A percentile compares a stretch with the other conserved stretches of the same genome.
Evolutionary conservation across 495 filamentous ascomycete species (phyloP).

Genomic region (Rhypophila decipiens): DNA sequence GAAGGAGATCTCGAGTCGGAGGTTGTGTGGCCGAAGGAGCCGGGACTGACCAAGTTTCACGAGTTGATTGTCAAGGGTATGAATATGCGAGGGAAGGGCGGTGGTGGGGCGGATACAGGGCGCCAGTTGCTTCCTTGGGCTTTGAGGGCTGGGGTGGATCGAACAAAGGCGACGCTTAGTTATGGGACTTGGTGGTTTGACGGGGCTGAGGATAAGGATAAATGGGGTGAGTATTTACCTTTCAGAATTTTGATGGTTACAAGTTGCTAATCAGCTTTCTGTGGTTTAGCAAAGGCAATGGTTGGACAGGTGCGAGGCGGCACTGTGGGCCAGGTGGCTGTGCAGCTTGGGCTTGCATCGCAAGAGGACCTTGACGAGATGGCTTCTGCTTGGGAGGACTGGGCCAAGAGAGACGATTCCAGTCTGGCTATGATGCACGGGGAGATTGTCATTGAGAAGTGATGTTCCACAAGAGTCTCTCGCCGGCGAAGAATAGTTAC

Average conservation of each 20-base stretch:
- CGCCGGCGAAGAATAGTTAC: too few relatives aligned
- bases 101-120: background rate
- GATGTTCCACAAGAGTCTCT: too few relatives aligned
- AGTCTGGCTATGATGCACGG: background rate
- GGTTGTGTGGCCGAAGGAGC: background rate
- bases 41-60: background rate
- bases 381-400: background rate
- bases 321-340: background rate
- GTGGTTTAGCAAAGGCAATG: background rate
- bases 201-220: background rate
- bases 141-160: background rate
- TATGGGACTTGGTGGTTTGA: background rate
- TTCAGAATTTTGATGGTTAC: background rate
- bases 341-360: background rate
- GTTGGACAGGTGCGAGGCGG: background rate
- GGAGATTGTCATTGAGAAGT: background rate
- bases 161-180: background rate
- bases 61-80: background rate
- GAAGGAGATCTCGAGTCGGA: background rate
- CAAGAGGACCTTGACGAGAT: background rate
- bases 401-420: background rate
- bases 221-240: background rate
- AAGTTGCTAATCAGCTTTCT: background rate
- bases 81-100: background rate
- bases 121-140: background rate